Percentiles rank a stretch among this genome's conserved stretches.
phyloP scores from a whole-genome alignment of 805 yeast species.

The Metschnikowia shivogae region DNA sequence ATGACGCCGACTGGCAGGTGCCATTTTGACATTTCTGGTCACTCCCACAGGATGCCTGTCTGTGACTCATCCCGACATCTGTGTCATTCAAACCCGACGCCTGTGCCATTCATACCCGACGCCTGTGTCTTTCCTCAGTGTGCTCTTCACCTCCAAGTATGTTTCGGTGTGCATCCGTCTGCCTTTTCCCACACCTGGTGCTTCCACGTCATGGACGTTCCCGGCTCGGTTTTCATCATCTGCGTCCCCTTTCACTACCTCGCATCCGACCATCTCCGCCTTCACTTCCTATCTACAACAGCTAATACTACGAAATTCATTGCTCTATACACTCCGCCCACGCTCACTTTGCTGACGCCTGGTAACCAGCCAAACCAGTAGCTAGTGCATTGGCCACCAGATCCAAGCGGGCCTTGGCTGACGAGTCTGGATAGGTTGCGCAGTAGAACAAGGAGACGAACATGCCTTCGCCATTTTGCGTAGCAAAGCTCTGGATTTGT shows the following conservation, averaged over 20 bases:
- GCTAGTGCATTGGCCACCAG: constrained; percentile 27
- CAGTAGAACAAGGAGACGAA: constrained; percentile 33
- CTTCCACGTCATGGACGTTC: no score
- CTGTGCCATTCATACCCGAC: no score
- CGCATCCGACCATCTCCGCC: constrained; percentile 4
- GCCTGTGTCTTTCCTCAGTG: no score
- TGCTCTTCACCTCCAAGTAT: no score
- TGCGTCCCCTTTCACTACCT: not conserved
- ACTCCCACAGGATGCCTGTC: no score
- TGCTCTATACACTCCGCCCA: not conserved
- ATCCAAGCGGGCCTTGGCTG: constrained; percentile 36
- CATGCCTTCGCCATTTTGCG: constrained; percentile 14
- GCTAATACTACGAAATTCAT: constrained; percentile 3
- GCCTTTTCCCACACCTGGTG: no score
- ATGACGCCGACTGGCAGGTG: no score
- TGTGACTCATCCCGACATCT: no score
- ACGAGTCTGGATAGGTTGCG: constrained; percentile 23
- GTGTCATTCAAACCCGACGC: no score
- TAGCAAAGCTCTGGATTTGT: constrained; percentile 22
- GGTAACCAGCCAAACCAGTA: constrained; percentile 34
- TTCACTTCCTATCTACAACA: constrained; percentile 5
- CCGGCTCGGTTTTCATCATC: not conserved
- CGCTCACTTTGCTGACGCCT: not conserved
- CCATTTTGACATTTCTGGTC: no score
- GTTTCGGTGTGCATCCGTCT: no score